Percentiles rank a stretch among this genome's conserved stretches.
Conservation (phyloP, 768 basidiomycete genomes). For the Serpula lacrymans region DNA sequence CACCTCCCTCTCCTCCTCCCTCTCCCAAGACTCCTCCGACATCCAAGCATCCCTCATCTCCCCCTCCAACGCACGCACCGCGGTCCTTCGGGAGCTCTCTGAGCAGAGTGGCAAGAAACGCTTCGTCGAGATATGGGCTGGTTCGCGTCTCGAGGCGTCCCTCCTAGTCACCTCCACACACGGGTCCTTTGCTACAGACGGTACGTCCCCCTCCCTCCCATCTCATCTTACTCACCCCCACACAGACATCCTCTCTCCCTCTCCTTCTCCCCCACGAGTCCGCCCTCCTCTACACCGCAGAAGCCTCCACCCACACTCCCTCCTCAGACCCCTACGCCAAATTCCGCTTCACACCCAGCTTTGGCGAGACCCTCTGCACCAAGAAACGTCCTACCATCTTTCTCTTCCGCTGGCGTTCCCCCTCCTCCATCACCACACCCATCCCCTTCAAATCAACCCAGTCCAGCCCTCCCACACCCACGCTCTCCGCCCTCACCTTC, state of each 20-base stretch:
- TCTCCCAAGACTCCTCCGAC: conserved; percentile 26
- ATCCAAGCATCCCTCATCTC: conserved; percentile 42
- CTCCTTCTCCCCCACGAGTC: conserved; percentile 53
- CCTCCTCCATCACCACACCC: conserved; percentile 3
- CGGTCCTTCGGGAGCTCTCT: conserved; percentile 40
- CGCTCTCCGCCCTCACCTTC: conserved; percentile 10
- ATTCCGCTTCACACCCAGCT: conserved; percentile 54
- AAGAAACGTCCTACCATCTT: conserved; percentile 54
- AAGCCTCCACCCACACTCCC: conserved; percentile 29
- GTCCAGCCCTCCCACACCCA: conserved; percentile 2
- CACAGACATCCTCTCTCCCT: conserved; percentile 53
- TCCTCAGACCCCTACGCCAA: conserved; percentile 30
- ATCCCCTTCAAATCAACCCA: conserved; percentile 9
- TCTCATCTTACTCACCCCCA: not conserved
- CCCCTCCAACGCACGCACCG: conserved; percentile 37
- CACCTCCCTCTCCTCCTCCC: conserved; percentile 11
- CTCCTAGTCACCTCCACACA: conserved; percentile 58
- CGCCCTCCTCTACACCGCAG: conserved; percentile 59
- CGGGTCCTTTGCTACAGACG: conserved; percentile 60
- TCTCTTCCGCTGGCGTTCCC: conserved; percentile 45
- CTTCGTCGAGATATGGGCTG: conserved; percentile 59
- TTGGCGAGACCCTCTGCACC: conserved; percentile 59
- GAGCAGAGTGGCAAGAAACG: conserved; percentile 37
- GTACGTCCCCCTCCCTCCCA: conserved; percentile 27
- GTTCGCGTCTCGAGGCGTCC: conserved; percentile 39